Conservation (phyloP, 306 rosid genomes). For the Sicyos baderoa region DNA sequence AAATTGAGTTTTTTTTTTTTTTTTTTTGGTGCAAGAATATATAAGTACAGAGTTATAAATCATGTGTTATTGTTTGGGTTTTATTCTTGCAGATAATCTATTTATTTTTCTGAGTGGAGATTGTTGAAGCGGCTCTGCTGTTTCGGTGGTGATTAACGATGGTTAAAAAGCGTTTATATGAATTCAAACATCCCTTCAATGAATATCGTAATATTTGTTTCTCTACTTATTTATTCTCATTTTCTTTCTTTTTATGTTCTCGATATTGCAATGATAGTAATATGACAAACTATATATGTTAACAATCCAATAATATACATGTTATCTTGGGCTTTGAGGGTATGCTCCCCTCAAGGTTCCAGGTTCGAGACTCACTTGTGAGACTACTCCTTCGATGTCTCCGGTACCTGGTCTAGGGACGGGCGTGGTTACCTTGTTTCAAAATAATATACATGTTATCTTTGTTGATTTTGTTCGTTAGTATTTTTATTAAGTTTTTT, state of each 20-base stretch:
- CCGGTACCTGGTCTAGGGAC: no score
- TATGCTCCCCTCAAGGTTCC: no score
- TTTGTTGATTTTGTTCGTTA: neutral
- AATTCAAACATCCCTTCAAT: conserved; percentile 42
- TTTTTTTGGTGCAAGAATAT: neutral
- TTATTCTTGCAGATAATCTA: conserved; percentile 26
- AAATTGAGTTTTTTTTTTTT: no score
- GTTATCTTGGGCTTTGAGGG: no score
- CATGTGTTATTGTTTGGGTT: neutral
- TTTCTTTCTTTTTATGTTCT: neutral
- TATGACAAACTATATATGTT: neutral
- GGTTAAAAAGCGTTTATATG: conserved; percentile 38
- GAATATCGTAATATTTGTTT: conserved; percentile 42
- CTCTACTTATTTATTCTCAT: neutral
- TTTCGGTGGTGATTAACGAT: conserved; percentile 25
- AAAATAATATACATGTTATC: neutral
- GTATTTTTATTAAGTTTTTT: neutral
- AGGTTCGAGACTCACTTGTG: no score
- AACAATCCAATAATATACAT: neutral
- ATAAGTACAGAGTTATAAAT: neutral
- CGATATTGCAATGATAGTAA: neutral
- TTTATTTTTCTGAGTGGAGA: conserved; percentile 5
- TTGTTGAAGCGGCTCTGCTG: conserved; percentile 19
- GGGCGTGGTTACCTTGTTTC: no score
- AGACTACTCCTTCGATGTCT: no score